Conservation (phyloP, 2,329 filamentous ascomycete species). For the Podosphaera xanthii region DNA sequence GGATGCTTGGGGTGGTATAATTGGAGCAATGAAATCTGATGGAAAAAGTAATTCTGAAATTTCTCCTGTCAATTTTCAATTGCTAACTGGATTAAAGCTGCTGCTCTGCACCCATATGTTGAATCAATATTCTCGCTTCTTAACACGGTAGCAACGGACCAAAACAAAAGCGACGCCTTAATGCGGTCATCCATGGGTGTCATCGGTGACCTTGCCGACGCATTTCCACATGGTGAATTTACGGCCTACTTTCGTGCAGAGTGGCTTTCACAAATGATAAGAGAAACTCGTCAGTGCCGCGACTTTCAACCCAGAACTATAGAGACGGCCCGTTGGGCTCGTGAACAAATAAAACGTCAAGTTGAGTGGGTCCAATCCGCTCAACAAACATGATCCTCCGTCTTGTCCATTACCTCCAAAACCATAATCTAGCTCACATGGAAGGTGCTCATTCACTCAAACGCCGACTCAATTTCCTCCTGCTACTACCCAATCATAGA, state of each 20-base stretch:
- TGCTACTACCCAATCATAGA: background rate
- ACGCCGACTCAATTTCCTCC: too few species aligned
- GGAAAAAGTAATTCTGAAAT: slow-evolving; percentile 37
- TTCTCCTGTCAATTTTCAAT: slow-evolving; percentile 19
- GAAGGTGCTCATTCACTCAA: too few species aligned
- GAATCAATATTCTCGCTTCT: slow-evolving; percentile 73
- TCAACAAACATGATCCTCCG: slow-evolving; percentile 14
- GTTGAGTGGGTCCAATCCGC: slow-evolving; percentile 25
- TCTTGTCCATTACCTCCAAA: background rate
- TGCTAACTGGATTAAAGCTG: slow-evolving; percentile 25
- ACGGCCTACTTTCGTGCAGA: slow-evolving; percentile 68
- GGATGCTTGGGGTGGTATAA: slow-evolving; percentile 95
- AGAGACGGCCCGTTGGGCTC: slow-evolving; percentile 89
- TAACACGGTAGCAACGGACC: slow-evolving; percentile 55
- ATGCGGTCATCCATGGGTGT: slow-evolving; percentile 94
- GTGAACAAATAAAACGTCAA: slow-evolving; percentile 93
- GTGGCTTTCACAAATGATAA: slow-evolving; percentile 75
- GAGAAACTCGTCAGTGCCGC: slow-evolving; percentile 73
- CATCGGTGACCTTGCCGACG: slow-evolving; percentile 83
- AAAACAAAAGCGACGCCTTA: slow-evolving; percentile 74
- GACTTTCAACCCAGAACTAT: slow-evolving; percentile 70
- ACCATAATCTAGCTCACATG: background rate
- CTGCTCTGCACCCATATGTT: slow-evolving; percentile 51
- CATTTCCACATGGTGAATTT: slow-evolving; percentile 79
- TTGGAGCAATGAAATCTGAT: slow-evolving; percentile 75